Base-by-base conservation (phyloP, 2,329 filamentous ascomycete genomes). In the Triangularia verruculosa region DNA sequence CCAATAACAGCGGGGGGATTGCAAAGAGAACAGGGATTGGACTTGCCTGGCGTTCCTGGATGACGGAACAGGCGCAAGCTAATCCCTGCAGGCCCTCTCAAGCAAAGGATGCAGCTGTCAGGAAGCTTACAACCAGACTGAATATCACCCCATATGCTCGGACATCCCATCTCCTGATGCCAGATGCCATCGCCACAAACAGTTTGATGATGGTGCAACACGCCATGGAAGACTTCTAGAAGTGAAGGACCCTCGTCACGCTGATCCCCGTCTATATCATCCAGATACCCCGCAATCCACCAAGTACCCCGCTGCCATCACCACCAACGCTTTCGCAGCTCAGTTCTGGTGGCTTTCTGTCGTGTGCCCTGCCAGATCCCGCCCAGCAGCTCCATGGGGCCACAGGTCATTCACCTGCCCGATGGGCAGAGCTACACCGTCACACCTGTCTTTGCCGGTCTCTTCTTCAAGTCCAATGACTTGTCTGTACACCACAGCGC, bases 371-470 rank as follows among this genome's bases (percentile, higher is more conserved):
- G 12, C 27, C 54, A 20, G 13, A 12, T 27, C 52, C 5, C 15
- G 12, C 9, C 15, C 22, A n/a, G 32, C 53, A 27, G n/a, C 9
- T n/a, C 64, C 39, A 75, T 75, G 74, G 66, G 61, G 7, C 67
- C 74, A 51, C 75, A 77, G 28, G 74, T 84, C 55, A 81, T 93
- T 64, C 85, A 90, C 75, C 82, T 98, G 69, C 94, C 94, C 56
- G 96, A 97, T 78, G 94, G 93, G 72, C 92, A 95, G 78, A 89
- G 83, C 68, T 85, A 95, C 72, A 89, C 88, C 2, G 90, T 96
- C 30, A 87, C 87, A 13, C 91, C 93, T 0, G 92, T 97, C 25
- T 97, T 97, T 74, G 92, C 91, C n/a, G 94, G 94, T 30, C 83
- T 95, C 62, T 91, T 89, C 71, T 97, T 97, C 86, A 95, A 93